Evolutionary conservation across 2,329 filamentous ascomycete genomes (phyloP), one percentile per base, ranked within the genome.

Genomic region (Nigrograna mackinnonii): DNA sequence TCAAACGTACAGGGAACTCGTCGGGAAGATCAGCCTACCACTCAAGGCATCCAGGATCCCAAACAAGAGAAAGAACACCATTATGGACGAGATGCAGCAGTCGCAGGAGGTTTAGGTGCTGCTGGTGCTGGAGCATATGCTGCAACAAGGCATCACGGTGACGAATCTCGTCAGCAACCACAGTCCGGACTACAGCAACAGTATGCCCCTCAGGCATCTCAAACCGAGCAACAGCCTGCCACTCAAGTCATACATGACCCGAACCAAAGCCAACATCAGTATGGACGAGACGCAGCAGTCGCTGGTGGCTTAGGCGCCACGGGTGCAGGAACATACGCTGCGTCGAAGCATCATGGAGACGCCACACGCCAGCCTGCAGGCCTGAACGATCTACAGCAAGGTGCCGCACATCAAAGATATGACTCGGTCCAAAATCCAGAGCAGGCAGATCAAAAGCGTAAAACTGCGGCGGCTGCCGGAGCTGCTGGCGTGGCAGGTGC

Each of bases 401-500:
- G 4, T 28, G 22, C 21, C 9, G 16, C 19, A 2, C 53, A 56
- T 37, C 54, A 56, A 22, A 53, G 49, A 4, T 54, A 57, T 34
- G 57, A 55, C 35, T 50, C 53, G 6, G 44, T 35, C 13, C 44
- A 59, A 13, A 45, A 54, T 5, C 51, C 54, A 3, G 16, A 33
- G 31, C 7, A 20, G 17, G 18, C 21, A 22, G 34, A 36, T 22
- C 54, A 67, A 36, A 62, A 56, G 37, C 57, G 58, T 16, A 53
- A 67, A 26, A 50, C 57, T 4, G 57, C 60, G 3, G 39, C 57
- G 22, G 54, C 39, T 11, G 61, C 52, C 9, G 62, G 43, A 17
- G 31, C 19, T 13, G 50, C 37, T 12, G 9, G 50, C 42, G 16
- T 22, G 11, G 57, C 49, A 4, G 34, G 55, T 54, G 7, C 18